These are phyloP conservation scores for Colletotrichum sp. DNA, from an alignment of 2,329 filamentous ascomycete species.

Conservation along the genomic window DNA sequence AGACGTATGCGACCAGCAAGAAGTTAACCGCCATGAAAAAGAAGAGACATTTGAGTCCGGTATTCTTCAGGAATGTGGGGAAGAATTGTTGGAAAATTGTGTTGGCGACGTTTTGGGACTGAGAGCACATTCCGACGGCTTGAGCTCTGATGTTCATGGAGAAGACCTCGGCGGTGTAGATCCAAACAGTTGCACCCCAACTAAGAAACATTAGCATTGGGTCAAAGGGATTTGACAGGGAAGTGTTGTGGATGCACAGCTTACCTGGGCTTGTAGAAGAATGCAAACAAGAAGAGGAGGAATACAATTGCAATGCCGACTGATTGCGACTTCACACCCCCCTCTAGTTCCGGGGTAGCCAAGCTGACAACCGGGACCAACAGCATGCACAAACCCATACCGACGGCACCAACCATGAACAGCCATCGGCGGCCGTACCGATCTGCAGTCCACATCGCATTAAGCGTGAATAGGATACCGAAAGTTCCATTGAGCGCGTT, in stretches of 20 bases:
- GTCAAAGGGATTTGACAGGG: not conserved
- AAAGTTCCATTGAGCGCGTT: slow-evolving; percentile 72
- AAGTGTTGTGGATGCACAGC: slow-evolving; percentile 24
- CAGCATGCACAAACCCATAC: slow-evolving; percentile 70
- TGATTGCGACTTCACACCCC: slow-evolving; percentile 58
- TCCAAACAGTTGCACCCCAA: slow-evolving; percentile 65
- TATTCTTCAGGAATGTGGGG: slow-evolving; percentile 67
- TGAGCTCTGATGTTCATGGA: slow-evolving; percentile 74
- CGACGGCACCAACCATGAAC: slow-evolving; percentile 66
- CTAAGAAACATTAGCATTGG: not conserved
- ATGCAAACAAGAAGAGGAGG: slow-evolving; percentile 68
- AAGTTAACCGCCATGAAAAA: slow-evolving; percentile 47
- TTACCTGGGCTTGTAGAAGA: slow-evolving; percentile 74
- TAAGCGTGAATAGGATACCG: slow-evolving; percentile 71
- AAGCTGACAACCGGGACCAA: slow-evolving; percentile 47
- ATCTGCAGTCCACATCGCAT: slow-evolving; percentile 72
- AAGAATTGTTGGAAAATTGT: slow-evolving; percentile 74
- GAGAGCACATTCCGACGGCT: slow-evolving; percentile 69
- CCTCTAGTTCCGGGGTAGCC: slow-evolving; percentile 53
- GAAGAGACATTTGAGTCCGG: slow-evolving; percentile 46
- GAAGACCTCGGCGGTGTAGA: slow-evolving; percentile 73
- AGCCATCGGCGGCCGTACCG: slow-evolving; percentile 70
- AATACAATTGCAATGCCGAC: slow-evolving; percentile 72
- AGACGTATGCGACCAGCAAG: slow-evolving; percentile 51
- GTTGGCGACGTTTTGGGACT: slow-evolving; percentile 69